phyloP scores from a whole-genome alignment of 768 basidiomycete genomes.

The Agaricus subrufescens region DNA sequence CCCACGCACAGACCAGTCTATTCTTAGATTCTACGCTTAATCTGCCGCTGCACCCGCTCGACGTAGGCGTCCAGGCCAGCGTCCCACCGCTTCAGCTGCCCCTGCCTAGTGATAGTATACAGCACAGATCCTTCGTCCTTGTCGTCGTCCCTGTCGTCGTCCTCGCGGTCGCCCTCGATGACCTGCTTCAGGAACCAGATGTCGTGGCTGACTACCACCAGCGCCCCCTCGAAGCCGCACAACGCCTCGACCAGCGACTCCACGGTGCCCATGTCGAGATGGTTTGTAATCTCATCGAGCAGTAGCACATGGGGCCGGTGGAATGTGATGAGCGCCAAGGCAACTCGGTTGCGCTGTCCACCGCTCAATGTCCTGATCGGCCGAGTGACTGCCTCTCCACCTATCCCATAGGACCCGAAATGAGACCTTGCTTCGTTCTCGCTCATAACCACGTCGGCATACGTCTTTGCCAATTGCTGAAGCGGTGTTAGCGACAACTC shows the following conservation, averaged over 20 bases:
- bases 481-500: slow-evolving; percentile 23
- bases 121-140: slow-evolving; percentile 19
- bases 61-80: slow-evolving; percentile 28
- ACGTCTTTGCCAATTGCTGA: slow-evolving; percentile 21
- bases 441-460: slow-evolving; percentile 21
- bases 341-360: slow-evolving; percentile 56
- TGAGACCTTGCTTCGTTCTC: slow-evolving; percentile 28
- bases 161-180: slow-evolving; percentile 22
- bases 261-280: slow-evolving; percentile 61
- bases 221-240: slow-evolving; percentile 45
- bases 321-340: slow-evolving; percentile 51
- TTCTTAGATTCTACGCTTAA: not conserved
- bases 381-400: slow-evolving; percentile 36
- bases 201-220: slow-evolving; percentile 67
- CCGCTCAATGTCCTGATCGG: slow-evolving; percentile 42
- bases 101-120: slow-evolving; percentile 27
- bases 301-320: slow-evolving; percentile 49
- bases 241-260: slow-evolving; percentile 49
- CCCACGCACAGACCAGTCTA: slow-evolving; percentile 38
- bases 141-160: slow-evolving; percentile 17
- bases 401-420: slow-evolving; percentile 38
- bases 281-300: slow-evolving; percentile 64
- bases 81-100: slow-evolving; percentile 25
- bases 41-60: slow-evolving; percentile 13
- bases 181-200: slow-evolving; percentile 31